Evolutionary conservation across 306 rosid species (phyloP).

Genomic region (Lablab purpureus): DNA sequence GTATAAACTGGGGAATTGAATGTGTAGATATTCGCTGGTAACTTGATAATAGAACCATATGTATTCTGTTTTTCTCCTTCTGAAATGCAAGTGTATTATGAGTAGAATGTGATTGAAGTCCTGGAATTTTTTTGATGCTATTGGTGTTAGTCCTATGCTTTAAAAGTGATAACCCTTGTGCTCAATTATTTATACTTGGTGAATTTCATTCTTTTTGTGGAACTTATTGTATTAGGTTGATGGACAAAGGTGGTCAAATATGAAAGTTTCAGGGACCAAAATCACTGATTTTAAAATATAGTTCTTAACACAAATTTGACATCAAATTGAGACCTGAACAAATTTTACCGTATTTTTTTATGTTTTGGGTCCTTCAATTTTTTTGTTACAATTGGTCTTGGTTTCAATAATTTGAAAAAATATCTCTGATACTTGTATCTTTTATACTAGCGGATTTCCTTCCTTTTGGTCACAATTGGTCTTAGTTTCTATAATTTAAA

Average conservation of each 20-base stretch:
- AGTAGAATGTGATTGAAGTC: not conserved
- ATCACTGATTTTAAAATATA: not conserved
- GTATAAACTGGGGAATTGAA: not conserved
- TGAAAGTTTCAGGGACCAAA: not conserved
- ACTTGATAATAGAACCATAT: not conserved
- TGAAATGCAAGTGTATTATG: not conserved
- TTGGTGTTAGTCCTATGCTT: not conserved
- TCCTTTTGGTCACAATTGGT: too few relatives aligned
- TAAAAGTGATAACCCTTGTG: not conserved
- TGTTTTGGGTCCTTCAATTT: too few relatives aligned
- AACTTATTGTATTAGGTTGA: not conserved
- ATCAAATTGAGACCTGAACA: not conserved
- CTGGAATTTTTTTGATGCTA: not conserved
- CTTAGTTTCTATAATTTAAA: too few relatives aligned
- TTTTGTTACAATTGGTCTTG: not conserved
- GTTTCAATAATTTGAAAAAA: not conserved
- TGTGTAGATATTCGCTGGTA: not conserved
- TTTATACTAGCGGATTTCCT: too few relatives aligned
- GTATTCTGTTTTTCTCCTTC: not conserved
- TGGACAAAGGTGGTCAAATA: not conserved
- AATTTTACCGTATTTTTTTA: not conserved
- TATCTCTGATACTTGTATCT: not conserved
- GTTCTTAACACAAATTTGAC: not conserved
- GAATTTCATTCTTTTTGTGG: not conserved
- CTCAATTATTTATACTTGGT: not conserved